Evolutionary conservation across 768 basidiomycete genomes (phyloP).

Genomic region (Bullera alba): DNA sequence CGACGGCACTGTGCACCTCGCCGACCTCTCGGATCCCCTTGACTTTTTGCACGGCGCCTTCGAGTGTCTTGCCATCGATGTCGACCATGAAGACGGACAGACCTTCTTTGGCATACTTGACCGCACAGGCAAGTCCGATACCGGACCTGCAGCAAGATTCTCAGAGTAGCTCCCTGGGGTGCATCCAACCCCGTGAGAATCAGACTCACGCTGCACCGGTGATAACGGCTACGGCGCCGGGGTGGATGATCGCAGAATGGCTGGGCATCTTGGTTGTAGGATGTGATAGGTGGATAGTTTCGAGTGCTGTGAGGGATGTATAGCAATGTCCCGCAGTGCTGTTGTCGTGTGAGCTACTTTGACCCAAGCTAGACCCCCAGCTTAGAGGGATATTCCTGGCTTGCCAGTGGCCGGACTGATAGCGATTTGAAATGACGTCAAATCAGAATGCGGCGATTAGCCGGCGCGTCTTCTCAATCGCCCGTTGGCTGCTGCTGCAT

Average conservation of each 20-base stretch:
- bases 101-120: slow-evolving; percentile 34
- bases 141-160: slow-evolving; percentile 24
- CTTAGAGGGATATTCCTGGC: no score
- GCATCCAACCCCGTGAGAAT: not conserved
- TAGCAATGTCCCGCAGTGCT: no score
- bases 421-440: no score
- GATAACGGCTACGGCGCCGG: slow-evolving; percentile 40
- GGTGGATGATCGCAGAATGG: slow-evolving; percentile 27
- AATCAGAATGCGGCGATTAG: no score
- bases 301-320: no score
- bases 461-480: no score
- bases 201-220: slow-evolving; percentile 40
- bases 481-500: no score
- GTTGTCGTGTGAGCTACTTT: no score
- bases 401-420: no score
- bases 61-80: slow-evolving; percentile 17
- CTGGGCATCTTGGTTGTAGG: slow-evolving; percentile 12
- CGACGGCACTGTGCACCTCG: slow-evolving; percentile 27
- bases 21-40: slow-evolving; percentile 34
- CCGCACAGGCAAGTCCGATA: slow-evolving; percentile 41
- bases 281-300: not conserved
- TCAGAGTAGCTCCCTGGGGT: not conserved
- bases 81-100: slow-evolving; percentile 43
- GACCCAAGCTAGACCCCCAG: no score
- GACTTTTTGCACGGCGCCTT: slow-evolving; percentile 23